Evolutionary conservation across 176 grass and related monocot species (phyloP).

Genomic region (Oryza glaberrima): DNA sequence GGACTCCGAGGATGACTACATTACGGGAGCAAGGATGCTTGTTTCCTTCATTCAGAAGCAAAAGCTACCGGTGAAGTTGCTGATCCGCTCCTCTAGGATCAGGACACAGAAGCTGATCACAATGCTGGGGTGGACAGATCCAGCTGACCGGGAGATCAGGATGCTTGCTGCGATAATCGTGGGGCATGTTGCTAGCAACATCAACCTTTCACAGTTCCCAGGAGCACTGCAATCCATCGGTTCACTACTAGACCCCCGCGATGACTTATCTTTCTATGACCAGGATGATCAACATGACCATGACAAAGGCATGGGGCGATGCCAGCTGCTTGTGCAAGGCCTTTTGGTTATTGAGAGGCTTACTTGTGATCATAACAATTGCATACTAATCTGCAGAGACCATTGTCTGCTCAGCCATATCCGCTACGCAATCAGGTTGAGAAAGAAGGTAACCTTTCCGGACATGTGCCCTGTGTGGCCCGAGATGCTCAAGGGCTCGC

Average conservation of each 20-base stretch:
- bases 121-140: not conserved
- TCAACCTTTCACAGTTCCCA: not conserved
- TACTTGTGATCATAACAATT: too few species aligned
- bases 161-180: not conserved
- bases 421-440: too few species aligned
- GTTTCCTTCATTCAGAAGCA: not conserved
- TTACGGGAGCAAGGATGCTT: not conserved
- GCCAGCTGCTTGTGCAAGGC: too few species aligned
- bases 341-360: too few species aligned
- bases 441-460: too few species aligned
- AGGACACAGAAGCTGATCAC: not conserved
- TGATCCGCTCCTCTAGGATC: not conserved
- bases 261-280: too few species aligned
- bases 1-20: not conserved
- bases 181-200: not conserved
- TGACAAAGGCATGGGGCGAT: too few species aligned
- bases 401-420: too few species aligned
- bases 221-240: not conserved
- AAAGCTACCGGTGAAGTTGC: not conserved
- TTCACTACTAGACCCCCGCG: not conserved
- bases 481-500: too few species aligned
- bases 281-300: too few species aligned
- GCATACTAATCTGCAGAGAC: too few species aligned
- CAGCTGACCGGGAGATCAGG: not conserved
- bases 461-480: too few species aligned